phyloP scores from a whole-genome alignment of 2,329 filamentous ascomycete genomes.

The Mycocentrospora acerina region DNA sequence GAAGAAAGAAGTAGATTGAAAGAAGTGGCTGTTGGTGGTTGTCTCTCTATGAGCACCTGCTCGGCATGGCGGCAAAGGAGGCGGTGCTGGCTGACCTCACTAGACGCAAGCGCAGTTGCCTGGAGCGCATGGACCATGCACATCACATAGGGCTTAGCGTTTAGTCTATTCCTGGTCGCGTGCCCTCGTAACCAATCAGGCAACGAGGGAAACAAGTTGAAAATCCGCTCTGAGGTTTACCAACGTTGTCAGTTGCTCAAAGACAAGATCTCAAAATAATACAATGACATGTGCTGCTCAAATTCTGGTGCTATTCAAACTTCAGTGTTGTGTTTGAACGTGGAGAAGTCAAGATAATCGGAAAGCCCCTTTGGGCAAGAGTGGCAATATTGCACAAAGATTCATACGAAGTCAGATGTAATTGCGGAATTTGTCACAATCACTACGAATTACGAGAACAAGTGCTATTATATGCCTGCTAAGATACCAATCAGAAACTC shows the following conservation, averaged over 20 bases:
- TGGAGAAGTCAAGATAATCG: too few relatives aligned
- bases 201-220: too few relatives aligned
- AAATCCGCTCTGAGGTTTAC: too few relatives aligned
- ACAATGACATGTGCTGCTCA: too few relatives aligned
- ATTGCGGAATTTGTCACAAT: background rate
- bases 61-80: constrained; percentile 17
- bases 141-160: constrained; percentile 12
- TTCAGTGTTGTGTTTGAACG: too few relatives aligned
- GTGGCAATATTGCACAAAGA: background rate
- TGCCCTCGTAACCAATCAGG: too few relatives aligned
- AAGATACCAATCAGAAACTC: constrained; percentile 16
- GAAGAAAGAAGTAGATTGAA: too few relatives aligned
- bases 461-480: constrained; percentile 15
- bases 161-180: constrained; percentile 6
- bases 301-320: too few relatives aligned
- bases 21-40: constrained; percentile 1
- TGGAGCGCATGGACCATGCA: constrained; percentile 7
- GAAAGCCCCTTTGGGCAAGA: constrained; percentile 15
- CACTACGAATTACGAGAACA: constrained; percentile 7
- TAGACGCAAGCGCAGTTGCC: constrained; percentile 18
- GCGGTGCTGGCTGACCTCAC: constrained; percentile 20
- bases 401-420: background rate
- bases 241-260: too few relatives aligned
- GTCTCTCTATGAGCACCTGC: constrained; percentile 9
- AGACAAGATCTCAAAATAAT: too few relatives aligned